These are phyloP conservation scores for Penicillium sp. DNA, from an alignment of 2,329 filamentous ascomycete genomes.

Conservation along the genomic window DNA sequence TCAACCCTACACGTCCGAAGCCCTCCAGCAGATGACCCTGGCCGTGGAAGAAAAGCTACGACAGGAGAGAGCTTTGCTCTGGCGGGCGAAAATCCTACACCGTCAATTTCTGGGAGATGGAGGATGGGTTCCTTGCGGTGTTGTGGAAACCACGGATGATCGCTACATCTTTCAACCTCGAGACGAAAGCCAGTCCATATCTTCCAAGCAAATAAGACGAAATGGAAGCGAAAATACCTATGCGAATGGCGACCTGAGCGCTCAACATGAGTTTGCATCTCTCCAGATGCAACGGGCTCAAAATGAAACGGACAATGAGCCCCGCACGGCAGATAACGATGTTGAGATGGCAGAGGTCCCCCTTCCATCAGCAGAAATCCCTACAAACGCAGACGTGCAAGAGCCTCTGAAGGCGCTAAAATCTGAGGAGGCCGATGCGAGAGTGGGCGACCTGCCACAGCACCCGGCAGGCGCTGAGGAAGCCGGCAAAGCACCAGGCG, in stretches of 20 bases:
- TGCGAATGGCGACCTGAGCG: slow-evolving; percentile 15
- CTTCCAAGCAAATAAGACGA: slow-evolving; percentile 18
- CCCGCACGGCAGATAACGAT: slow-evolving; percentile 27
- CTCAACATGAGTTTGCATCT: slow-evolving; percentile 12
- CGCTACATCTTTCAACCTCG: slow-evolving; percentile 51
- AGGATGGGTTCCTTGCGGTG: slow-evolving; percentile 61
- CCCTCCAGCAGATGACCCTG: slow-evolving; percentile 61
- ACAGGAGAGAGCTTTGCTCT: slow-evolving; percentile 60
- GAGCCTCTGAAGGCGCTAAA: slow-evolving; percentile 32
- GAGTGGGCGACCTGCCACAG: slow-evolving; percentile 37
- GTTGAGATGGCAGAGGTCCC: slow-evolving; percentile 39
- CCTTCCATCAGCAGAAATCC: slow-evolving; percentile 12
- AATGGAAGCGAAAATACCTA: slow-evolving; percentile 20
- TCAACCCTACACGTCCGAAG: slow-evolving; percentile 61
- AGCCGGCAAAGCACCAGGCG: slow-evolving; percentile 17
- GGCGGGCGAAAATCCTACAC: slow-evolving; percentile 62
- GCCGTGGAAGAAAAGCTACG: slow-evolving; percentile 62
- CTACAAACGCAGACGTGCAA: slow-evolving; percentile 9
- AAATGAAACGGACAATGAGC: slow-evolving; percentile 12
- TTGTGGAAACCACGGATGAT: slow-evolving; percentile 57
- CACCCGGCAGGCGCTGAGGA: slow-evolving; percentile 31
- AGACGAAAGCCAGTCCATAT: slow-evolving; percentile 19
- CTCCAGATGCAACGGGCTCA: slow-evolving; percentile 11
- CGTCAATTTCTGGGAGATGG: slow-evolving; percentile 64
- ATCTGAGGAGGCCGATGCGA: slow-evolving; percentile 41